Base-by-base conservation (phyloP, 164 flowering plant species). In the Berberis thunbergii region DNA sequence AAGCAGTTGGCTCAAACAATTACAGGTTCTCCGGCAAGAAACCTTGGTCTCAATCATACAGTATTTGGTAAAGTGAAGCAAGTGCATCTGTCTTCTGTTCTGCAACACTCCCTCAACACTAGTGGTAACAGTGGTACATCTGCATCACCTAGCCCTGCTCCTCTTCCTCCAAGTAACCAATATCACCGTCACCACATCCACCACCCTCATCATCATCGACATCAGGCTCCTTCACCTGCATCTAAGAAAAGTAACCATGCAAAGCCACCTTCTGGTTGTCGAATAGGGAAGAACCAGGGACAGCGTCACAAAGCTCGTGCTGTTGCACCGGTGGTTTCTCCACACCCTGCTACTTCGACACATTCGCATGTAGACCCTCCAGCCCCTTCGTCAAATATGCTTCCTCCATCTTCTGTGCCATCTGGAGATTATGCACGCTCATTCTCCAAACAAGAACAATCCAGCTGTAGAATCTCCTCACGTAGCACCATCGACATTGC, bases 1-100 rank as follows among this genome's bases (percentile, higher is more conserved):
- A 91, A 87, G 78, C 93, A 92, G 73, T 74, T 92, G 71, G 96
- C 95, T 69, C 86, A 85, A 70, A 82, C 89, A 41, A 87, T 92
- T 63, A 77, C 75, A 1, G 83, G 80, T 61, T 82, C 97, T 55
- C 84, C 79, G 68, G 72, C 86, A 45, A 77, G 65, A 75, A 91
- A 91, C 70, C 97, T 91, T 49, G 97, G 97, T 60, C 86, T 91
- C 54, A 84, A 85, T 69, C 75, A 88, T 62, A 80, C 87, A 9
- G 87, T 78, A 4, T 91, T 91, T 75, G 97, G 97, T 50, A 83
- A 66, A 74, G 97, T 91, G 43, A 91, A 88, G 72, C 86, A 85
- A 77, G 87, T 91, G 53, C 79, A 76, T 49, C 93, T 91, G 46
- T 91, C 97, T 42, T 84, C 88, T 12, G 66, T 75, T 69, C 67